A percentile compares a stretch with the other conserved stretches of the same genome.
Evolutionary conservation across 1,139 yeast species (phyloP).

Genomic region (Taphrina pruni): DNA sequence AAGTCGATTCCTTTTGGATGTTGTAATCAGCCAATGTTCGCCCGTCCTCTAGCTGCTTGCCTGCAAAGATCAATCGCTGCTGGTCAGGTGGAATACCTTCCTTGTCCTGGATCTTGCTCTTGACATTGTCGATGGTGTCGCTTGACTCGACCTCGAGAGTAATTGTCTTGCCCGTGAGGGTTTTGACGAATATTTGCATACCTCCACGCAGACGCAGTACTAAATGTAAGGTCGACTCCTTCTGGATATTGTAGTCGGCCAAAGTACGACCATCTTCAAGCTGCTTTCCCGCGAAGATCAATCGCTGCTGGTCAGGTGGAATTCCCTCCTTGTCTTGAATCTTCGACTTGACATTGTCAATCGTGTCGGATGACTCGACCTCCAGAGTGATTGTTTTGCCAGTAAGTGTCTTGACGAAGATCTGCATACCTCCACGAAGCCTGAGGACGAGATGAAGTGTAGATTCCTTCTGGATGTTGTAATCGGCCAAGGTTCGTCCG

Average conservation of each 20-base stretch:
- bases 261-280: constrained; percentile 93
- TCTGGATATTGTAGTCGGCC: constrained; percentile 99
- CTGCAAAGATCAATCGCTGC: constrained; percentile 99
- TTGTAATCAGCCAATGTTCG: constrained; percentile 99
- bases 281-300: constrained; percentile 92
- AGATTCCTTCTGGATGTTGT: constrained; percentile 90
- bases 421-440: constrained; percentile 88
- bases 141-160: constrained; percentile 93
- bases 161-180: constrained; percentile 87
- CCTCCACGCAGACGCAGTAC: constrained; percentile 73
- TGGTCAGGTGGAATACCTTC: constrained; percentile 99
- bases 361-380: constrained; percentile 92
- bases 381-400: constrained; percentile 98
- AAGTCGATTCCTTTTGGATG: constrained; percentile 99
- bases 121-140: constrained; percentile 92
- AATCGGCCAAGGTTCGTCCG: constrained; percentile 84
- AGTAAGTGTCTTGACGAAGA: constrained; percentile 88
- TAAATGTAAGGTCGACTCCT: constrained; percentile 98
- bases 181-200: constrained; percentile 85
- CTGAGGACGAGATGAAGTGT: constrained; percentile 83
- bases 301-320: constrained; percentile 94
- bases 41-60: constrained; percentile 98
- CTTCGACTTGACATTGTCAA: constrained; percentile 91
- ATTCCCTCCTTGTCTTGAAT: constrained; percentile 94
- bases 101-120: constrained; percentile 91